Evolutionary conservation across 352 stramenopile species (phyloP).

Genomic region (Plasmopara viticola): DNA sequence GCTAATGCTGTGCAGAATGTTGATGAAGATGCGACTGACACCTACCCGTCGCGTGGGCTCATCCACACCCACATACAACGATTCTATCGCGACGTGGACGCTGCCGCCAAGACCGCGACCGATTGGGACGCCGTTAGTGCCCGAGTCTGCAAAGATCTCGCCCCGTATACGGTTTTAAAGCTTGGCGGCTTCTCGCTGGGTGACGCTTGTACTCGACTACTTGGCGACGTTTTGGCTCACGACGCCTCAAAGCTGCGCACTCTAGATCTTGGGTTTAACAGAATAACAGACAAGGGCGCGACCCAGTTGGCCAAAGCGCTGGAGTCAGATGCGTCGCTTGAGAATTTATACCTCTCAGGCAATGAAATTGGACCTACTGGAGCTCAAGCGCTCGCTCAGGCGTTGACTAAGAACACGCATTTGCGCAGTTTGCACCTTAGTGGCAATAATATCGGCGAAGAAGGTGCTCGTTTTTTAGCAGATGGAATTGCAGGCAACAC

Average conservation of each 20-base stretch:
- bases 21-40: constrained; percentile 11
- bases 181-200: constrained; percentile 75
- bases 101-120: constrained; percentile 7
- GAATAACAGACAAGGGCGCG: constrained; percentile 65
- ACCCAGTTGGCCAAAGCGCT: constrained; percentile 48
- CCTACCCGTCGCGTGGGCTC: constrained; percentile 50
- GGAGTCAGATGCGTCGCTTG: constrained; percentile 51
- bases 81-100: constrained; percentile 49
- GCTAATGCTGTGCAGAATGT: constrained; percentile 1
- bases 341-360: constrained; percentile 71
- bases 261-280: constrained; percentile 76
- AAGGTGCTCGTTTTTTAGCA: constrained; percentile 46
- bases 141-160: constrained; percentile 48
- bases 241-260: constrained; percentile 39
- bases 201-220: constrained; percentile 49
- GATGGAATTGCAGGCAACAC: constrained; percentile 49
- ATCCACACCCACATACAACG: constrained; percentile 51
- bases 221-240: constrained; percentile 46
- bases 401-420: constrained; percentile 50
- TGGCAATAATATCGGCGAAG: constrained; percentile 80
- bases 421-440: constrained; percentile 66
- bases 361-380: constrained; percentile 72
- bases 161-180: constrained; percentile 61
- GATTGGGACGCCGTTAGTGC: constrained; percentile 35
- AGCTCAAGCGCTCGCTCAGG: constrained; percentile 36